Percentiles rank a stretch among this genome's conserved stretches.
These are phyloP conservation scores for Alisma plantagoaquatica DNA, from an alignment of 106 monocot species.

Conservation along the genomic window DNA sequence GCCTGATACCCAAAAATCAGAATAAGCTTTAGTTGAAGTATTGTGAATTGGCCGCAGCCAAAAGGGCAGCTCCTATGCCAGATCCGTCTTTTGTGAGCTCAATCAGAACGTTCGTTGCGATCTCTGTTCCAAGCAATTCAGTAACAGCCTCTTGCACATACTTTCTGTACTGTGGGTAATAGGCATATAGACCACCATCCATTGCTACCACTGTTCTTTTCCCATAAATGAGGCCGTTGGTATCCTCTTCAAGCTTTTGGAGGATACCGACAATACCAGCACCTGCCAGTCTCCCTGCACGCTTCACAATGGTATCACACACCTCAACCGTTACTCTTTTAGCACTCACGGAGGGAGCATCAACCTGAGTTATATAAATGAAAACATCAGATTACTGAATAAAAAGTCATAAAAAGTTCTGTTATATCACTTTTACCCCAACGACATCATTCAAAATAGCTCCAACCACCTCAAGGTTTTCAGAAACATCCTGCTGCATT, in stretches of 20 bases:
- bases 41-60: conserved; percentile 51
- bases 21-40: conserved; percentile 10
- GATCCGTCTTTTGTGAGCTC: conserved; percentile 61
- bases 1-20: no score
- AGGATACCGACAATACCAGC: conserved; percentile 61
- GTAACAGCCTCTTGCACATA: conserved; percentile 43
- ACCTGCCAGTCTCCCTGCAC: conserved; percentile 48
- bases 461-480: conserved; percentile 27
- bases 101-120: conserved; percentile 34
- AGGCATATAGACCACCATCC: conserved; percentile 64
- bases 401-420: no score
- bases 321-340: conserved; percentile 30
- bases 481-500: conserved; percentile 50
- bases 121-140: conserved; percentile 40
- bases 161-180: conserved; percentile 46
- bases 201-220: conserved; percentile 57
- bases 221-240: conserved; percentile 25
- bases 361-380: conserved; percentile 11
- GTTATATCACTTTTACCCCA: no score
- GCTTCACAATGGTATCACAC: conserved; percentile 34
- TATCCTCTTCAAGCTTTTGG: conserved; percentile 47
- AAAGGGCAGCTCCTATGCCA: conserved; percentile 54
- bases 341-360: conserved; percentile 16
- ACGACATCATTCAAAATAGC: conserved; percentile 22
- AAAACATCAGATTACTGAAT: not conserved